These are phyloP conservation scores for Chaetomium tenue DNA, from an alignment of 495 filamentous ascomycete species.

Conservation along the genomic window DNA sequence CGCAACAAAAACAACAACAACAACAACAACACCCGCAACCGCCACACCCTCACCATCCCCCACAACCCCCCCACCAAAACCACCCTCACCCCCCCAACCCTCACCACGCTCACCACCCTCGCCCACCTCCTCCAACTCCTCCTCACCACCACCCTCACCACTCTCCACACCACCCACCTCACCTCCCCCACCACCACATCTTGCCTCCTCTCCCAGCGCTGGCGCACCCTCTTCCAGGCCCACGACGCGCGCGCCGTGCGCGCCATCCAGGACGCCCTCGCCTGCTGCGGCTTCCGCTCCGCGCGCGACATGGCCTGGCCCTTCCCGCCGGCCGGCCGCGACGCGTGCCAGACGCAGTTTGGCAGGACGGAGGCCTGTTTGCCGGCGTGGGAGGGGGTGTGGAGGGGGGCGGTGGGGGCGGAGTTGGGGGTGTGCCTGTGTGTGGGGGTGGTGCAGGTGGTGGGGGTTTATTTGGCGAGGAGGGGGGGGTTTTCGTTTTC, in stretches of 20 bases:
- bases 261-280: slow-evolving; percentile 60
- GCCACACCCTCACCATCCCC: slow-evolving; percentile 21
- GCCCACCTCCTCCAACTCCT: slow-evolving; percentile 45
- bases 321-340: slow-evolving; percentile 36
- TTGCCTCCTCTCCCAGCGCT: slow-evolving; percentile 48
- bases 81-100: slow-evolving; percentile 38
- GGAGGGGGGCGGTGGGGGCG: slow-evolving; percentile 10
- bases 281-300: slow-evolving; percentile 63
- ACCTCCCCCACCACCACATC: not conserved
- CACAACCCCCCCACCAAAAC: slow-evolving; percentile 27
- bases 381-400: slow-evolving; percentile 18
- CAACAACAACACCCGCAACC: not conserved
- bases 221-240: slow-evolving; percentile 49
- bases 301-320: slow-evolving; percentile 59
- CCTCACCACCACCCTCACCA: slow-evolving; percentile 54
- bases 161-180: slow-evolving; percentile 47
- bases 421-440: slow-evolving; percentile 21
- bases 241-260: slow-evolving; percentile 56
- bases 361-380: slow-evolving; percentile 17
- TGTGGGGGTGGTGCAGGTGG: slow-evolving; percentile 24
- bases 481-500: not conserved
- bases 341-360: slow-evolving; percentile 18
- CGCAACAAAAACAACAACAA: not conserved
- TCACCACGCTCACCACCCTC: too few species aligned
- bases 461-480: slow-evolving; percentile 1